Base-by-base conservation (phyloP, 768 basidiomycete genomes). In the Collybia sp. region DNA sequence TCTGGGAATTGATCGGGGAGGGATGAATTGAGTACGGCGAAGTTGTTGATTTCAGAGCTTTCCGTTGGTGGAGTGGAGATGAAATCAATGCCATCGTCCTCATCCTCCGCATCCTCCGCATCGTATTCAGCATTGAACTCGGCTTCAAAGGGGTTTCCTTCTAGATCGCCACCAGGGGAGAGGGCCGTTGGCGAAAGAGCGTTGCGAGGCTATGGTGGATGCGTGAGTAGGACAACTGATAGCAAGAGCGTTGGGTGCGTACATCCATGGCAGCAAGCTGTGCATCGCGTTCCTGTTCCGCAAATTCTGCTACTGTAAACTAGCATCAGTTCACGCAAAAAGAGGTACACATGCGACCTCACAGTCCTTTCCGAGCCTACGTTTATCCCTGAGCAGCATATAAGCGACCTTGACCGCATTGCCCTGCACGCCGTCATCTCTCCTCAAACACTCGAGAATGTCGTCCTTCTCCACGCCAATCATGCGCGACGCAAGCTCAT, bases 321-420 rank as follows among this genome's bases (percentile, higher is more conserved):
- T 46, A 30, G 49, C 40, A 12, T 34, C 20, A 49, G 43, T 18
- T 34, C 6, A 36, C 11, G 18, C 3, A 30, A 40, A 31, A 32
- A 32, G 12, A 38, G 46, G 5, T 31, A 6, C 41, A 12, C 15
- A 32, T 42, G n/a, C 4, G 13, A 11, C 75, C 92, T 75, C 57
- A 95, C 93, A 68, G 61, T 93, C 91, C 63, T 86, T 80, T 5
- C 92, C 83, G 44, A 88, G 75, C 33, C 93, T 71, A 54, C 83
- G 74, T 69, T 93, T 93, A 59, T 99, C 95, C 46, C 92, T 74
- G 38, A 96, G 72, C 3, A 99, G 73, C 80, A 93, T 83, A 65
- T 98, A 99, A 0, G 95, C 93, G 6, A 99, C 93, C 66, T 96
- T 94, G 60, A 98, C 86, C 44, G 91, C 85, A 60, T 97, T 96